A percentile compares a stretch with the other conserved stretches of the same genome.
phyloP scores from a whole-genome alignment of 2,329 filamentous ascomycete genomes.

The Fusarium redolens region DNA sequence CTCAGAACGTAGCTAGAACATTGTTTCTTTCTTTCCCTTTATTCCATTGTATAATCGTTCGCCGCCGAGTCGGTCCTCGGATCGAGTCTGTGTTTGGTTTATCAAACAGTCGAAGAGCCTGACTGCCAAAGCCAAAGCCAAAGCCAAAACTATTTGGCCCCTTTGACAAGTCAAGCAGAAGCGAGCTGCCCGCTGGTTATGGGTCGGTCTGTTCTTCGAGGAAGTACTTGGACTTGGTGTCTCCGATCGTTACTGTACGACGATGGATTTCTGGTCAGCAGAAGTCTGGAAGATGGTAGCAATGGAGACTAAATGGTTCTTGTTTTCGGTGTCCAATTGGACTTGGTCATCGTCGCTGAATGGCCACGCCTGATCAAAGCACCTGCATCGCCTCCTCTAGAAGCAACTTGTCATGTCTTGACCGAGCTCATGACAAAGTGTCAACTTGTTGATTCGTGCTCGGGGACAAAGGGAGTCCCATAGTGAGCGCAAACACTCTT shows the following conservation, averaged over 20 bases:
- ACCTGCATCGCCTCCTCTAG: not conserved
- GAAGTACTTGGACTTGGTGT: not conserved
- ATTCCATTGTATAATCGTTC: constrained; percentile 8
- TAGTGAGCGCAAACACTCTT: not conserved
- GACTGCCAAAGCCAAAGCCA: no score
- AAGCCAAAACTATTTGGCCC: not conserved
- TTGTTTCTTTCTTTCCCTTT: not conserved
- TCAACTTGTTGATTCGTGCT: not conserved
- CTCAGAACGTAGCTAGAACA: not conserved
- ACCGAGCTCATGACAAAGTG: not conserved
- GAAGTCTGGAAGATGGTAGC: not conserved
- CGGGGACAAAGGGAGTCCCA: not conserved
- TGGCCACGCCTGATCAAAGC: not conserved
- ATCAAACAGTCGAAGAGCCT: not conserved
- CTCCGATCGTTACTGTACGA: no score
- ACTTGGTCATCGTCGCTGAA: not conserved
- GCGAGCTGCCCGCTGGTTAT: not conserved
- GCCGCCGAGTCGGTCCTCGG: not conserved
- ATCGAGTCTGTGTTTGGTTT: not conserved
- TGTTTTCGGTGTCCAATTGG: not conserved
- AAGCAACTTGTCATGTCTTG: not conserved
- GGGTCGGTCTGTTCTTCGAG: not conserved
- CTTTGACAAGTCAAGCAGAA: not conserved
- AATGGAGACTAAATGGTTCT: not conserved
- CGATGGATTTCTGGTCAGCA: not conserved